Conservation (phyloP, 2,329 filamentous ascomycete genomes). For the Rhynchosporium agropyri region DNA sequence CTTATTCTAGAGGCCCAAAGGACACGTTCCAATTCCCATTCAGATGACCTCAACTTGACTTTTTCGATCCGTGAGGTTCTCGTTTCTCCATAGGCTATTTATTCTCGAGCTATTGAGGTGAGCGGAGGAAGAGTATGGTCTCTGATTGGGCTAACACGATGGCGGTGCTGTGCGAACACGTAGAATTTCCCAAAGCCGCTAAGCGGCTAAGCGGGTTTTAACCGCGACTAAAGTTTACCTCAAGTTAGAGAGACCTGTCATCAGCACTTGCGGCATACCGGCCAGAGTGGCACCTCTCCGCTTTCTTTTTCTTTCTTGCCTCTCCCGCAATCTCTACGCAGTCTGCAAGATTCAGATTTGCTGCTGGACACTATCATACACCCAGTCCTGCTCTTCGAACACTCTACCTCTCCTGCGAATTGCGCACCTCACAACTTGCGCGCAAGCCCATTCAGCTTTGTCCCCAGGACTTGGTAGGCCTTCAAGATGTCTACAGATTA, state of each 20-base stretch:
- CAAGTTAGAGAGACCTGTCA: neutral
- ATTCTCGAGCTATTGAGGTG: neutral
- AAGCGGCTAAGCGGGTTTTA: slow-evolving; percentile 7
- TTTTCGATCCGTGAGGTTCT: neutral
- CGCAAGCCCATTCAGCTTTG: slow-evolving; percentile 30
- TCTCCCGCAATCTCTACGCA: slow-evolving; percentile 20
- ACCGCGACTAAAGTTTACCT: slow-evolving; percentile 5
- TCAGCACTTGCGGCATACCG: slow-evolving; percentile 1
- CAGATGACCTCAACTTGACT: neutral
- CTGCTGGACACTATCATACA: neutral
- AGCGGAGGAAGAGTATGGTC: too few species aligned
- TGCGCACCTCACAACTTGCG: slow-evolving; percentile 26
- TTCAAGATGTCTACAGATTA: slow-evolving; percentile 67
- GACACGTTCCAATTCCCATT: neutral
- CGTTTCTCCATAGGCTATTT: neutral
- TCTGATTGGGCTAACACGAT: slow-evolving; percentile 14
- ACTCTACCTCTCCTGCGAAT: slow-evolving; percentile 11
- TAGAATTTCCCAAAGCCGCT: slow-evolving; percentile 7
- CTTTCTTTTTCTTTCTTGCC: slow-evolving; percentile 20
- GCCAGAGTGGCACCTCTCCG: slow-evolving; percentile 25
- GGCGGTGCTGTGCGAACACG: slow-evolving; percentile 11
- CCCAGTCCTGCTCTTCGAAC: neutral
- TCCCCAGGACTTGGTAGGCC: slow-evolving; percentile 32
- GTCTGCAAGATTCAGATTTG: neutral
- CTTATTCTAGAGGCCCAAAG: neutral